These are phyloP conservation scores for Groenewaldozyma auringiensis DNA, from an alignment of 1,139 yeast species.

Conservation along the genomic window DNA sequence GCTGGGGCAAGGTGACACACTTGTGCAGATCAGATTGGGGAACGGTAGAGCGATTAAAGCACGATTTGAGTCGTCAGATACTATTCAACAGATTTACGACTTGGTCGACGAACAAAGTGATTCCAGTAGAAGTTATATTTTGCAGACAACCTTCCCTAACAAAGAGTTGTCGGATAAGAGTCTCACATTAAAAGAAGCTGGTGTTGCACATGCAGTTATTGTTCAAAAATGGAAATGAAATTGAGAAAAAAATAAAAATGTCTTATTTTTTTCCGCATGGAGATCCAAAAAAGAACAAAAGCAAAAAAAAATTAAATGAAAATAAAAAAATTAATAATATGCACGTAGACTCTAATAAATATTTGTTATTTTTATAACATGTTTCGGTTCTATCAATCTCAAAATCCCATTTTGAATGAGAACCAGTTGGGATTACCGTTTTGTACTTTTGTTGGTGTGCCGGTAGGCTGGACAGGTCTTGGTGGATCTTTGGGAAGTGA, in stretches of 20 bases:
- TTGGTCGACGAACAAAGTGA: conserved; percentile 49
- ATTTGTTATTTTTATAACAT: neutral
- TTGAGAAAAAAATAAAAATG: neutral
- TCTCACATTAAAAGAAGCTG: conserved; percentile 62
- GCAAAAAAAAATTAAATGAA: neutral
- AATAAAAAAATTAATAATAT: neutral
- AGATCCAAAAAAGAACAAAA: too few species aligned
- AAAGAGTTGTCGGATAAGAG: conserved; percentile 56
- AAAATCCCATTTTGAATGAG: conserved; percentile 3
- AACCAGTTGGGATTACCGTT: conserved; percentile 1
- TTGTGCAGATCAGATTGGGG: conserved; percentile 78
- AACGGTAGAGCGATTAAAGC: conserved; percentile 66
- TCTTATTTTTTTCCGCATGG: neutral
- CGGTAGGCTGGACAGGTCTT: neutral
- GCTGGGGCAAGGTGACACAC: conserved; percentile 58
- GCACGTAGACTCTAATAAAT: neutral
- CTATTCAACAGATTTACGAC: conserved; percentile 62
- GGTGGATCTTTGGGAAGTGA: neutral
- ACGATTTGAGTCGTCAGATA: conserved; percentile 56
- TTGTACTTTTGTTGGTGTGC: conserved; percentile 1
- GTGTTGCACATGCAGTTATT: conserved; percentile 75
- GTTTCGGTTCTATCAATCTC: neutral
- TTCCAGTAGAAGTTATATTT: conserved; percentile 47
- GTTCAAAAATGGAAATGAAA: conserved; percentile 43
- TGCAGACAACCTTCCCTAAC: conserved; percentile 82